These are phyloP conservation scores for Hortaea werneckii DNA, from an alignment of 2,329 filamentous ascomycete genomes.

Conservation along the genomic window DNA sequence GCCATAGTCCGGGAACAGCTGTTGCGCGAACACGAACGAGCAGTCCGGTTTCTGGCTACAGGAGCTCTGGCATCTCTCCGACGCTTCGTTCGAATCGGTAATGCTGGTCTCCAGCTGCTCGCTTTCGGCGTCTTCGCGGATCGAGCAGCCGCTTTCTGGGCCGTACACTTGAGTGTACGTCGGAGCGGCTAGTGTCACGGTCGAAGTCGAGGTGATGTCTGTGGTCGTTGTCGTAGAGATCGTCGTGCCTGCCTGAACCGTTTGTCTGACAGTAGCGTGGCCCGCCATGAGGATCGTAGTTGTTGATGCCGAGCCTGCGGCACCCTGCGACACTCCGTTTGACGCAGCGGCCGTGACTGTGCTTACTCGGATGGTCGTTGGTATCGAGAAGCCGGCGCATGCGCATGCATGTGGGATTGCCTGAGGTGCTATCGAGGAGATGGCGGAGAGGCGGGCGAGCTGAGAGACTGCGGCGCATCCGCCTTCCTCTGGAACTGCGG, in stretches of 20 bases:
- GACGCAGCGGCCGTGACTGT: neutral
- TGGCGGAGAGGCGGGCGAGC: neutral
- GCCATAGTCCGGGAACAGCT: conserved; percentile 8
- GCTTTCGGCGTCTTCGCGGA: conserved; percentile 1
- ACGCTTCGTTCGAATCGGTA: conserved; percentile 5
- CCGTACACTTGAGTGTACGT: conserved; percentile 17
- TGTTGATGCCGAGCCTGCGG: neutral
- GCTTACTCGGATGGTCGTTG: neutral
- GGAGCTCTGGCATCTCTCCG: conserved; percentile 6
- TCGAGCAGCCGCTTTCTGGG: conserved; percentile 11
- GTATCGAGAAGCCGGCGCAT: neutral
- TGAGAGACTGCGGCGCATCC: neutral
- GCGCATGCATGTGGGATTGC: neutral
- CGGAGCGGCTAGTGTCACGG: conserved; percentile 14
- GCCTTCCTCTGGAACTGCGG: too few species aligned
- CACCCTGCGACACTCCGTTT: neutral
- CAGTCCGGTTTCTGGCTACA: conserved; percentile 8
- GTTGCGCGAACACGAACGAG: conserved; percentile 10
- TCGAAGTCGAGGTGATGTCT: conserved; percentile 5
- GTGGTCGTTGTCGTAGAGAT: conserved; percentile 1
- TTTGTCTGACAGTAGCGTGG: neutral
- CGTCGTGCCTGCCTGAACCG: neutral
- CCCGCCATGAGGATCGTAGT: neutral
- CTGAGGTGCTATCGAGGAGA: neutral
- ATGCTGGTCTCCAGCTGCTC: conserved; percentile 6